Evolutionary conservation across 306 rosid species (phyloP).

Genomic region (Cicer yamashitae): DNA sequence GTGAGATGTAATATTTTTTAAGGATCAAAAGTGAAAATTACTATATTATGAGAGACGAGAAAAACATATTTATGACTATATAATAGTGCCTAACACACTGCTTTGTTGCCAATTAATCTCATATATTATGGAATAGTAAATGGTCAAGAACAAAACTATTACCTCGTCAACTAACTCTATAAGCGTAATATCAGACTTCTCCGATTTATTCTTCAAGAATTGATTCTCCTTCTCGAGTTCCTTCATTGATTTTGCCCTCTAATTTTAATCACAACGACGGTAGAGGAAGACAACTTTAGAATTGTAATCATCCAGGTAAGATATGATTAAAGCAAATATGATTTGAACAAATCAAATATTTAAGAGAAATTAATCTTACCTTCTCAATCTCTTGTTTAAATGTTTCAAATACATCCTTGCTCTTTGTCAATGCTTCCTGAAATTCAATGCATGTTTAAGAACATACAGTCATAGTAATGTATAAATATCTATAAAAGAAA

Average conservation of each 20-base stretch:
- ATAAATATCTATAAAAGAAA: background rate
- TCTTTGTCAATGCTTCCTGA: slow-evolving; percentile 88
- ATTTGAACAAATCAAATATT: slow-evolving; percentile 27
- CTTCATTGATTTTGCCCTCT: slow-evolving; percentile 96
- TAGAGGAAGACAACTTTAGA: slow-evolving; percentile 33
- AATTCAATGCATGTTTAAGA: slow-evolving; percentile 46
- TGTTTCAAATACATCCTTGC: slow-evolving; percentile 92
- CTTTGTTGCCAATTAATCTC: slow-evolving; percentile 13
- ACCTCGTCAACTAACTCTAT: slow-evolving; percentile 92
- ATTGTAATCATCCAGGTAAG: slow-evolving; percentile 23
- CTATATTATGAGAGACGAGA: background rate
- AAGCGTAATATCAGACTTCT: slow-evolving; percentile 83
- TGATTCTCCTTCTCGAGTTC: slow-evolving; percentile 93
- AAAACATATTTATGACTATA: background rate
- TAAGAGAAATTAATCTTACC: slow-evolving; percentile 55
- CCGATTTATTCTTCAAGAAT: slow-evolving; percentile 89
- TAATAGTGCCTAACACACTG: background rate
- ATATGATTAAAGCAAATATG: slow-evolving; percentile 40
- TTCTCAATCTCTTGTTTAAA: slow-evolving; percentile 90
- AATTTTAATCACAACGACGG: slow-evolving; percentile 47
- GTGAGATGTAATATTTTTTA: background rate
- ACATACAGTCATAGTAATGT: slow-evolving; percentile 21
- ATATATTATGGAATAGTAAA: background rate
- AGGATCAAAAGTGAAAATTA: background rate
- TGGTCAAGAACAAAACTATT: slow-evolving; percentile 36